Evolutionary conservation across 208 protist genomes (phyloP), one percentile per base, ranked within the genome.

Genomic region (Crithidia fasciculata): DNA sequence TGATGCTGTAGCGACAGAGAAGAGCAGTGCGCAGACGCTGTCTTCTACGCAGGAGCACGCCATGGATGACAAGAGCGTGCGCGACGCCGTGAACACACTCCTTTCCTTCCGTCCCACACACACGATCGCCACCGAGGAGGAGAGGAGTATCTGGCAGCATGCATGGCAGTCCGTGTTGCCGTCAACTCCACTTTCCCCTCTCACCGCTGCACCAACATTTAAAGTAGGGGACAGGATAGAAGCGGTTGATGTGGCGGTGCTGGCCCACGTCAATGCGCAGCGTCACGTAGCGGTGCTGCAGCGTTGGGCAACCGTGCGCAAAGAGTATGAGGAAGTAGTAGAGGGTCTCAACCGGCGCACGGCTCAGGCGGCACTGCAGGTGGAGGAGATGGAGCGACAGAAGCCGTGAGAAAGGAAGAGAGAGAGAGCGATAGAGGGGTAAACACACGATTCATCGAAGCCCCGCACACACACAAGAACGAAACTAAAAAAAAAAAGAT

Each of bases 381-480:
- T 83, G 3, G 73, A 76, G 9, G 69, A 72, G 53, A 56, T 75
- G 66, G 78, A 79, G 69, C 64, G 64, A 41, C 40, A n/a, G 7
- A 6, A 4, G n/a, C 43, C 36, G 37, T 45, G 28, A 28, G 28
- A 1, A 1, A 28, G 28, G 1, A 28, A 28, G 28, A 28, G 28
- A 1, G 28, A 1, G 28, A 28, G 28, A 28, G 28, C 28, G 28
- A 28, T 28, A 28, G 28, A 28, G 28, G 28, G n/a, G 37, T 8
- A 3, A 18, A 8, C 19, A 58, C 55, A 4, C 55, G 4, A 8
- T 15, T 59, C 2, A 8, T 59, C 12, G 28, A 40, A 41, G 28
- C 28, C 28, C 8, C 55, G 2, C 55, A 59, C 55, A 40, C 16
- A 59, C 19, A 28, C 28, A 28, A 28, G 28, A 28, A 28, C 28